Percentiles rank a stretch among this genome's conserved stretches.
Evolutionary conservation across 192 early-diverging fungal species (phyloP).

Genomic region (Mortierella claussenii): DNA sequence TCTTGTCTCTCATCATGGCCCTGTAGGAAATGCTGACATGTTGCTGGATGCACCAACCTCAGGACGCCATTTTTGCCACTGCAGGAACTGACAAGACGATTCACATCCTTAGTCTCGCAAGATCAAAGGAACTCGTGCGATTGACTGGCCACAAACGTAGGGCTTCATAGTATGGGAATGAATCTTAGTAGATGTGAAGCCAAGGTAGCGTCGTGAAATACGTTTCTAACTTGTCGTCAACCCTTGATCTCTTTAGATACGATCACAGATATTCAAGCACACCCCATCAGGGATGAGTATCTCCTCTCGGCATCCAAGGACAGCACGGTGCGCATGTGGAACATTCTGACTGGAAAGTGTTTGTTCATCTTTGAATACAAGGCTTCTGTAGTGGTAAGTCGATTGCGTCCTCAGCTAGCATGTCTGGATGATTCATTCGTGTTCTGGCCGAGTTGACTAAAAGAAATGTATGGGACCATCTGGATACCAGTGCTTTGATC

Average conservation of each 20-base stretch:
- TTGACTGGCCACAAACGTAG: conserved; percentile 73
- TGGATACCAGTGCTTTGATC: conserved; percentile 76
- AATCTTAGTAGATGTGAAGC: no score
- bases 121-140: conserved; percentile 70
- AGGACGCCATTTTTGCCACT: conserved; percentile 76
- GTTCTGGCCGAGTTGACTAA: no score
- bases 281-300: conserved; percentile 73
- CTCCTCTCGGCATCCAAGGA: conserved; percentile 79
- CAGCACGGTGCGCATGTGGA: conserved; percentile 83
- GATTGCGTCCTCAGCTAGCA: no score
- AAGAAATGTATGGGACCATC: no score
- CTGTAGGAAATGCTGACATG: conserved; percentile 66
- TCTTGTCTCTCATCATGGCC: neutral
- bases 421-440: neutral
- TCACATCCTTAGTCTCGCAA: conserved; percentile 79
- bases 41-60: conserved; percentile 76
- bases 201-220: no score
- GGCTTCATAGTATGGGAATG: neutral
- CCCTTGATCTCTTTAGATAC: no score
- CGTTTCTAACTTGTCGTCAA: no score
- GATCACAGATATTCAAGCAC: conserved; percentile 75
- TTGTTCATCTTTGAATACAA: conserved; percentile 69
- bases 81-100: conserved; percentile 72
- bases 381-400: conserved; percentile 68
- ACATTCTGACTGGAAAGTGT: conserved; percentile 69